Percentiles rank a stretch among this genome's conserved stretches.
phyloP scores from a whole-genome alignment of 768 basidiomycete genomes.

The Macrolepiota fuliginosa region DNA sequence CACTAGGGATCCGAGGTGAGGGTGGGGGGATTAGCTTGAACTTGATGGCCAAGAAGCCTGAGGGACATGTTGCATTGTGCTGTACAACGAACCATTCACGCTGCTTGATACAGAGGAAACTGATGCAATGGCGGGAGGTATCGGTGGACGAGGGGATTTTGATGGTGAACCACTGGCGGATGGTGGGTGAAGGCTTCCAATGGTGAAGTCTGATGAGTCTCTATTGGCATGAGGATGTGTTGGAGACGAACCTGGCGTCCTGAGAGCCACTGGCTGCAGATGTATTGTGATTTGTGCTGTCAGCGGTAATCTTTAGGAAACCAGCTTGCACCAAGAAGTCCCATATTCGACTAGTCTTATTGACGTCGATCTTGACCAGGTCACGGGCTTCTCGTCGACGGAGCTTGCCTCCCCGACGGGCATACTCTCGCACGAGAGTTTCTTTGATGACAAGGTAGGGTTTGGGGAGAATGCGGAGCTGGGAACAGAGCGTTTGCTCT shows the following conservation, averaged over 20 bases:
- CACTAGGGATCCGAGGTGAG: neutral
- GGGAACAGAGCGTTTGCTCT: slow-evolving; percentile 87
- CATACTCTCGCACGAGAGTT: slow-evolving; percentile 90
- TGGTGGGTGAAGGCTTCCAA: slow-evolving; percentile 19
- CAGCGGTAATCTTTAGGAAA: slow-evolving; percentile 68
- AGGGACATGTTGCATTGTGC: slow-evolving; percentile 30
- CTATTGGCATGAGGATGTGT: neutral
- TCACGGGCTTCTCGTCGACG: slow-evolving; percentile 87
- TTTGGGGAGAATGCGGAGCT: slow-evolving; percentile 88
- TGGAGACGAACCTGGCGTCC: slow-evolving; percentile 34
- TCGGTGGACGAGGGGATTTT: slow-evolving; percentile 32
- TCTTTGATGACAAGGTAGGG: slow-evolving; percentile 97
- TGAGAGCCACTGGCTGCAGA: slow-evolving; percentile 32
- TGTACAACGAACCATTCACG: slow-evolving; percentile 37
- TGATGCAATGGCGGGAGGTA: slow-evolving; percentile 22
- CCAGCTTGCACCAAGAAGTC: slow-evolving; percentile 89
- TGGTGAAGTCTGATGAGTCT: slow-evolving; percentile 4
- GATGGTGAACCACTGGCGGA: slow-evolving; percentile 32
- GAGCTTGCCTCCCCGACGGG: slow-evolving; percentile 82
- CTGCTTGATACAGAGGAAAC: slow-evolving; percentile 30
- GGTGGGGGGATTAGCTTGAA: slow-evolving; percentile 15
- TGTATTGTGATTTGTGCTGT: slow-evolving; percentile 44
- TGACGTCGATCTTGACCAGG: slow-evolving; percentile 89
- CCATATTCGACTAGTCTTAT: slow-evolving; percentile 91
- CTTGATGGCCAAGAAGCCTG: slow-evolving; percentile 24